Evolutionary conservation across 345 rosid species (phyloP), one percentile per base, ranked within the genome.

Genomic region (Microthlaspi erraticum): DNA sequence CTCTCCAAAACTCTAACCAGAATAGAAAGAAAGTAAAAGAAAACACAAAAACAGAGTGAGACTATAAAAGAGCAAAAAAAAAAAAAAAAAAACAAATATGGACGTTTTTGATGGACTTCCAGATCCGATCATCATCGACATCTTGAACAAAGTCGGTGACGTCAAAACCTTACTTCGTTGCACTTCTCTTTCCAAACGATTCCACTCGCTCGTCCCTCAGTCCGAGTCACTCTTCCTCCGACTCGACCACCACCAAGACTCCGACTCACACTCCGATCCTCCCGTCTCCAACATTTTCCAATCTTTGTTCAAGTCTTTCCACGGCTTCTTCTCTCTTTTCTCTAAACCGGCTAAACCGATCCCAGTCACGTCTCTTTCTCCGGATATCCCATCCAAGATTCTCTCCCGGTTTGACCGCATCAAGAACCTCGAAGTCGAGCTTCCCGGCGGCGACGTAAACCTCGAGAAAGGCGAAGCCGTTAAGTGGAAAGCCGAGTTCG

Each of bases 131-230:
- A 3, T 75, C 31, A 32, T 69, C 37, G 75, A 75, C 13, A 69
- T 75, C 52, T 75, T 75, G 32, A 75, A 69, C 79, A 75, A 75
- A 75, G 65, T 75, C 1, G 60, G 53, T 46, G 79, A 75, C 60
- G 79, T 75, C 29, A 75, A 7, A 62, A 75, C 74, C 4, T 8
- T 75, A 39, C 74, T 75, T 36, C 74, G 75, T 37, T 75, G 79
- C n/a, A 34, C 26, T 16, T 26, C 65, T 4, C 69, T 75, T 44
- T 68, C 79, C 1, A 75, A 75, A 3, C 58, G 79, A n/a, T 75
- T 75, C 44, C 68, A 62, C 60, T 75, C 74, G 0, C 74, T 75
- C 31, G 65, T 55, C 1, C 74, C 79, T 29, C 79, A 69, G 12
- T 45, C 79, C 31, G 74, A 75, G 7, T 61, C 74, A 34, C 79